phyloP scores from a whole-genome alignment of 192 early-diverging fungal species.

The Linnemannia hyalina region DNA sequence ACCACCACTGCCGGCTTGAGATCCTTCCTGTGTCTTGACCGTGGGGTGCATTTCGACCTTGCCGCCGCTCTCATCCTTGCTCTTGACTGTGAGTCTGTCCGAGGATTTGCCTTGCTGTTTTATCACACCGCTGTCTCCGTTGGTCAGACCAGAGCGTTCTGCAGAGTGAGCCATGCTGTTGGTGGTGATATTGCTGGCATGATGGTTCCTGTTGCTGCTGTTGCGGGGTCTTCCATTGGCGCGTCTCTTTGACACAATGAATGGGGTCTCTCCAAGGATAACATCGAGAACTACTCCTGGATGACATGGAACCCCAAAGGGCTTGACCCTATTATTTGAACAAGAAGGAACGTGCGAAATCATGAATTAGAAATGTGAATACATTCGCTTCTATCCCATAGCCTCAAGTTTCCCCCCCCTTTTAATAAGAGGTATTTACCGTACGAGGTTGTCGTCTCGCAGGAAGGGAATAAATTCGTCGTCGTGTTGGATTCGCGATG shows the following conservation, averaged over 20 bases:
- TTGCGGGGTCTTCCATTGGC: not conserved
- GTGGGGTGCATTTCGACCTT: not conserved
- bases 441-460: slow-evolving; percentile 20
- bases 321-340: slow-evolving; percentile 12
- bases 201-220: not conserved
- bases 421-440: slow-evolving; percentile 12
- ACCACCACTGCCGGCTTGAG: not conserved
- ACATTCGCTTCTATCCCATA: not conserved
- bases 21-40: not conserved
- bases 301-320: slow-evolving; percentile 18
- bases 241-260: not conserved
- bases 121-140: not conserved
- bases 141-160: not conserved
- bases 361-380: not conserved
- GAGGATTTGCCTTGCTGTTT: not conserved
- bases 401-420: not conserved
- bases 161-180: not conserved
- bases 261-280: not conserved
- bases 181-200: not conserved
- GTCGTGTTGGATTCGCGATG: slow-evolving; percentile 24
- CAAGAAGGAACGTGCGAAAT: not conserved
- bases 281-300: slow-evolving; percentile 21
- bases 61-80: not conserved
- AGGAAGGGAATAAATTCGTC: slow-evolving; percentile 34
- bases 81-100: not conserved